These are phyloP conservation scores for Globisporangium uncinulatum DNA, from an alignment of 352 stramenopile genomes.

Conservation along the genomic window DNA sequence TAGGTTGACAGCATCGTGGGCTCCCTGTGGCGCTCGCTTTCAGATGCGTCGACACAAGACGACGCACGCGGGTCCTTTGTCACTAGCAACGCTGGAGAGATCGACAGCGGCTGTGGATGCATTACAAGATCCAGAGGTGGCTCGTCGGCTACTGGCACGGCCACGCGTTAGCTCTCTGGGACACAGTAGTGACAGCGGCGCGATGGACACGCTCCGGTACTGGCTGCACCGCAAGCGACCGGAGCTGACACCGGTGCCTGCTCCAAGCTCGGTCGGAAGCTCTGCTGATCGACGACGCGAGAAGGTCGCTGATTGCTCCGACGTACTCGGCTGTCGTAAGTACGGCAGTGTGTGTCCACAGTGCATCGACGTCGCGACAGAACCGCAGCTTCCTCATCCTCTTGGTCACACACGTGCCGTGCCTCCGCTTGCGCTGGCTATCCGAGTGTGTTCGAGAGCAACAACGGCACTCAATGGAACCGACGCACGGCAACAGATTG, in stretches of 20 bases:
- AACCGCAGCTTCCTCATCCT: too few species aligned
- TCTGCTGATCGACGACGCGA: background rate
- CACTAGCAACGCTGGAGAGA: background rate
- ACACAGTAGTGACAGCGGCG: background rate
- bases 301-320: background rate
- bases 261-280: background rate
- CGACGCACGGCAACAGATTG: constrained; percentile 12
- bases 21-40: constrained; percentile 28
- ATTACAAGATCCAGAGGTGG: too few species aligned
- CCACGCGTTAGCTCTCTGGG: background rate
- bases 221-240: constrained; percentile 1
- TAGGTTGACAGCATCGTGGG: constrained; percentile 30
- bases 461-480: background rate
- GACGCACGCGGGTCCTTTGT: background rate
- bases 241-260: background rate
- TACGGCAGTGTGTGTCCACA: constrained; percentile 20
- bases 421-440: constrained; percentile 25
- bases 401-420: background rate
- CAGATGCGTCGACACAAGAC: background rate
- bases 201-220: constrained; percentile 12
- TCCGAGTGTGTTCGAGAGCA: constrained; percentile 19
- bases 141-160: too few species aligned
- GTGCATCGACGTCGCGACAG: constrained; percentile 3
- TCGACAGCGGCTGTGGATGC: background rate
- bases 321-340: constrained; percentile 15